Evolutionary conservation across 73 alveolate species (phyloP), one percentile per base, ranked within the genome.

Genomic region (Symbiodinium pilosum): DNA sequence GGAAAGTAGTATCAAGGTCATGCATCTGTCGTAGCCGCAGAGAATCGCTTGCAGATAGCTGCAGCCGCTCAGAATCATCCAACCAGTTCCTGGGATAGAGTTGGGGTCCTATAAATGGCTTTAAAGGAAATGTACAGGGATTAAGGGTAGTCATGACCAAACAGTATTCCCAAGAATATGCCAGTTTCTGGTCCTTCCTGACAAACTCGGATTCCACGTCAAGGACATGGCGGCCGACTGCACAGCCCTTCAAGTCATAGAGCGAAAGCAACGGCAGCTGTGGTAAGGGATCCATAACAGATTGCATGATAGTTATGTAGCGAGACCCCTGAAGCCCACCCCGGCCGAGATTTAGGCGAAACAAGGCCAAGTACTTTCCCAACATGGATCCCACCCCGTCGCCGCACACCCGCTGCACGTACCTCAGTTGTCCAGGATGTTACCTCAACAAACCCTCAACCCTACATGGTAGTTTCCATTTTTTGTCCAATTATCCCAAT

Each of bases 161-260:
- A n/a, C n/a, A n/a, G n/a, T n/a, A n/a, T n/a, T n/a, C n/a, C n/a
- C n/a, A n/a, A n/a, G n/a, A n/a, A n/a, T n/a, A n/a, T n/a, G n/a
- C n/a, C n/a, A n/a, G n/a, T n/a, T n/a, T n/a, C 81, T 64, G 81
- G 30, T 64, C 81, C 34, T 64, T 64, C 9, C 81, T 34, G 4
- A 64, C 81, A 64, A 64, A 64, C 81, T 64, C 81, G 1, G 81
- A 3, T 34, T 34, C 24, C 39, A 64, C 81, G 14, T 64, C 81
- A 8, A n/a, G 34, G 81, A 64, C 81, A 28, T 64, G 81, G 81
- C 81, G 81, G 34, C 81, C 81, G 30, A 64, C 81, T 64, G 81
- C 41, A 64, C 81, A 64, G 18, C 81, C 81, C 41, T 64, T 64
- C 81, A 64, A 38, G 81, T 64, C 81, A 64, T 64, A 64, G 38